Evolutionary conservation across 192 early-diverging fungal genomes (phyloP), one percentile per base, ranked within the genome.

Genomic region (Anaeromyces robustus): DNA sequence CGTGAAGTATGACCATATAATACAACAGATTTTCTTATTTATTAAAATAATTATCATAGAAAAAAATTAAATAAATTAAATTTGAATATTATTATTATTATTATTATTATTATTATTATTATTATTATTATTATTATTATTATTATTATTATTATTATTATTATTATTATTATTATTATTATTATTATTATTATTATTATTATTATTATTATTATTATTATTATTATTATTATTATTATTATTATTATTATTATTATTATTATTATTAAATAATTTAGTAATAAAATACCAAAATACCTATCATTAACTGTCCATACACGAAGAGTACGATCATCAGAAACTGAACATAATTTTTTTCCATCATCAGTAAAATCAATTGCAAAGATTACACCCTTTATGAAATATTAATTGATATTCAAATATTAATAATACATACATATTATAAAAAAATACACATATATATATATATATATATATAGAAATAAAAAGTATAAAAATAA

Each of bases 251-350:
- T 32, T 32, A 32, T 3, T 32, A 7, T 32, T 32, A 39, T 14
- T 39, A 39, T 14, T 39, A 39, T 39, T 14, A 14, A 12, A 39
- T 14, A 39, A n/a, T n/a, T n/a, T n/a, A n/a, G n/a, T n/a, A n/a
- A n/a, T n/a, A n/a, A n/a, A n/a, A n/a, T n/a, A n/a, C n/a, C n/a
- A n/a, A n/a, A n/a, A n/a, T 68, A 68, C 52, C 7, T 68, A 68
- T 68, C 52, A n/a, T 68, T 68, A 22, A 68, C 26, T 11, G 52
- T 79, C 95, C 95, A 96, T 2, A 95, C 77, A 16, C 93, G 89
- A 77, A 95, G 86, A 0, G 94, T 92, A 19, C 95, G 89, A 84
- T 96, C 95, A 78, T 96, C 95, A 1, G 93, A 94, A 9, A 93
- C 93, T 13, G 92, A 93, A 17, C 89, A 87, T 4, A 95, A 29